Conservation (phyloP, 1,284 basidiomycete species). For the Sanghuangporus baumii region DNA sequence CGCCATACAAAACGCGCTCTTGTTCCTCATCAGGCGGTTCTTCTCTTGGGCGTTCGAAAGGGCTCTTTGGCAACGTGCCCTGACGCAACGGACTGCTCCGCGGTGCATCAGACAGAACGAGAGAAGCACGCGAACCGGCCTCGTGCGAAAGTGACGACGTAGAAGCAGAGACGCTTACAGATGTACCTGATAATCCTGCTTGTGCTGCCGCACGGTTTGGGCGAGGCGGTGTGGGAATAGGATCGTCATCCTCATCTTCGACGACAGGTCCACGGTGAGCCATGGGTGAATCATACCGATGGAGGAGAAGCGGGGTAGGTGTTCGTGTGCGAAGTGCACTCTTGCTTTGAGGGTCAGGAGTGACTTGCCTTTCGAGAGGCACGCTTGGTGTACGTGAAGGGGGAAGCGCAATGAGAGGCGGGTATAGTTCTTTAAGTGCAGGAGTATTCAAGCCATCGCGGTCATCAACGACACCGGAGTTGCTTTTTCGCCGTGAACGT, state of each 20-base stretch:
- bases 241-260: constrained; percentile 59
- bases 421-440: constrained; percentile 22
- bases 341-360: constrained; percentile 2
- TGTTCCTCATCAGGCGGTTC: constrained; percentile 46
- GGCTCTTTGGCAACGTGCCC: constrained; percentile 59
- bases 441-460: constrained; percentile 62
- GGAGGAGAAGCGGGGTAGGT: constrained; percentile 2
- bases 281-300: constrained; percentile 32
- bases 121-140: constrained; percentile 31
- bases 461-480: constrained; percentile 52
- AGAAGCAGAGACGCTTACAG: background rate
- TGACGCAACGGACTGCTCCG: constrained; percentile 41
- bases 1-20: constrained; percentile 45
- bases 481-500: constrained; percentile 48
- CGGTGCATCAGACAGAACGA: constrained; percentile 40
- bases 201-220: constrained; percentile 15
- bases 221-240: constrained; percentile 31
- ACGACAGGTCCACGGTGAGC: constrained; percentile 64
- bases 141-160: background rate
- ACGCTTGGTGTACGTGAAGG: constrained; percentile 14
- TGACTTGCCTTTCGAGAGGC: constrained; percentile 12
- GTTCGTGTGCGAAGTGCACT: background rate
- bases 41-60: constrained; percentile 44
- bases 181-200: background rate
- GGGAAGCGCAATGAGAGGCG: constrained; percentile 12